Evolutionary conservation across 1,284 basidiomycete genomes (phyloP).

Genomic region (Anthracocystis walkeri): DNA sequence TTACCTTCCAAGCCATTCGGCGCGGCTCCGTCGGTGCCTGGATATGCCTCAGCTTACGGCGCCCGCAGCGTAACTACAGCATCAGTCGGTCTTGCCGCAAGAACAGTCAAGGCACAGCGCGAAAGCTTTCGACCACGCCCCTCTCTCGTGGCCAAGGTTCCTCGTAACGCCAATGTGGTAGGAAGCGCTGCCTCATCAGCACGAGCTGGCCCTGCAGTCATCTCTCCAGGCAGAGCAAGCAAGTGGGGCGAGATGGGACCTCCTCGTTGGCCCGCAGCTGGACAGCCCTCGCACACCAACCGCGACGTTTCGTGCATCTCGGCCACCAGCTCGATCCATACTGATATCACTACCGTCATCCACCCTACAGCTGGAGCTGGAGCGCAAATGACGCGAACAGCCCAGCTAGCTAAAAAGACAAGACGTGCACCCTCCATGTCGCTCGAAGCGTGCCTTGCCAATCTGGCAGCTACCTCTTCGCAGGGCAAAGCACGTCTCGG

Average conservation of each 20-base stretch:
- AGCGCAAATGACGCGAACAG: background rate
- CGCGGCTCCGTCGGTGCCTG: conserved; percentile 12
- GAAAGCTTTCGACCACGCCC: conserved; percentile 51
- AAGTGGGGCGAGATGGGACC: conserved; percentile 57
- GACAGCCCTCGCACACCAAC: conserved; percentile 16
- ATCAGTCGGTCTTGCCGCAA: conserved; percentile 17
- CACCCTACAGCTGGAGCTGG: conserved; percentile 13
- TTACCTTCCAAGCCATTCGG: conserved; percentile 18
- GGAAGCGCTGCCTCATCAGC: conserved; percentile 13
- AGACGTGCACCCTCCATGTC: conserved; percentile 48
- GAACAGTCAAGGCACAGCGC: conserved; percentile 34
- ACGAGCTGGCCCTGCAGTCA: conserved; percentile 3
- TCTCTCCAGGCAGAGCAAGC: conserved; percentile 47
- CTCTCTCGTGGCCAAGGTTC: conserved; percentile 44
- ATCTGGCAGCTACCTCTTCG: conserved; percentile 37
- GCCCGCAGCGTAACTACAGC: conserved; percentile 29
- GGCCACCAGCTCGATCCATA: conserved; percentile 42
- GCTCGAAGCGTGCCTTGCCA: conserved; percentile 45
- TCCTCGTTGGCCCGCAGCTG: conserved; percentile 40
- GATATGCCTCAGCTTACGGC: conserved; percentile 27
- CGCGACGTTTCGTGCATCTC: conserved; percentile 47
- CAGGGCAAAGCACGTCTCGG: conserved; percentile 36
- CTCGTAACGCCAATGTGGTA: conserved; percentile 25
- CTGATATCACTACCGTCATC: conserved; percentile 49
- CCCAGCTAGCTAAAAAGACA: conserved; percentile 26